Evolutionary conservation across 257 asterid species (phyloP).

Genomic region (Henckelia pumila): DNA sequence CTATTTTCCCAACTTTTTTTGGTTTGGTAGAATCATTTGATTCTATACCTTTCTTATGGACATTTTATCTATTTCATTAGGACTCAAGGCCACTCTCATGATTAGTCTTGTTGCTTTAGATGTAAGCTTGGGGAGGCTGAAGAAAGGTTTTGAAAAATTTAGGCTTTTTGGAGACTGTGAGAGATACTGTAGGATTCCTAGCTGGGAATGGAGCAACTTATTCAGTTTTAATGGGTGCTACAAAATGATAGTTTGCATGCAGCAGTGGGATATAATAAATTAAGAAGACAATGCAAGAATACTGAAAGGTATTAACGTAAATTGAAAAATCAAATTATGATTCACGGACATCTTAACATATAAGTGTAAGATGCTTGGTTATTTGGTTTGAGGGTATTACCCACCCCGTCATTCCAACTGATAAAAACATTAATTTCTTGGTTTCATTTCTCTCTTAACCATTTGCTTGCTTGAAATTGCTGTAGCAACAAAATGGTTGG

Average conservation of each 20-base stretch:
- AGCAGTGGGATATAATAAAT: neutral
- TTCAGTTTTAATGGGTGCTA: conserved; percentile 6
- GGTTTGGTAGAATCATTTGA: neutral
- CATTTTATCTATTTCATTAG: neutral
- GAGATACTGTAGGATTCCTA: neutral
- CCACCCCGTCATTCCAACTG: neutral
- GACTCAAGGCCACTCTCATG: neutral
- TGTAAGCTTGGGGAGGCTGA: neutral
- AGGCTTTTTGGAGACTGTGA: neutral
- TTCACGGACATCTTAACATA: neutral
- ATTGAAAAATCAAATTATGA: neutral
- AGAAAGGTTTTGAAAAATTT: neutral
- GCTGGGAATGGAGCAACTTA: neutral
- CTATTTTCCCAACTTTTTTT: neutral
- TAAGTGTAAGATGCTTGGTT: conserved; percentile 2
- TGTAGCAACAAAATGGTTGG: neutral
- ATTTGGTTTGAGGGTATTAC: neutral
- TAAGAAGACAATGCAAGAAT: conserved; percentile 1
- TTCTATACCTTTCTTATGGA: neutral
- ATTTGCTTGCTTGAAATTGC: neutral
- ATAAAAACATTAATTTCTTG: no score
- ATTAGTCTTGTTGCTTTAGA: neutral
- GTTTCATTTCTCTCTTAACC: conserved; percentile 2
- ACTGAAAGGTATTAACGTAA: neutral
- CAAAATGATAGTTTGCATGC: neutral